A percentile compares a stretch with the other conserved stretches of the same genome.
Conservation (phyloP, 2,329 filamentous ascomycete species). For the Botryosphaeria dothidea region DNA sequence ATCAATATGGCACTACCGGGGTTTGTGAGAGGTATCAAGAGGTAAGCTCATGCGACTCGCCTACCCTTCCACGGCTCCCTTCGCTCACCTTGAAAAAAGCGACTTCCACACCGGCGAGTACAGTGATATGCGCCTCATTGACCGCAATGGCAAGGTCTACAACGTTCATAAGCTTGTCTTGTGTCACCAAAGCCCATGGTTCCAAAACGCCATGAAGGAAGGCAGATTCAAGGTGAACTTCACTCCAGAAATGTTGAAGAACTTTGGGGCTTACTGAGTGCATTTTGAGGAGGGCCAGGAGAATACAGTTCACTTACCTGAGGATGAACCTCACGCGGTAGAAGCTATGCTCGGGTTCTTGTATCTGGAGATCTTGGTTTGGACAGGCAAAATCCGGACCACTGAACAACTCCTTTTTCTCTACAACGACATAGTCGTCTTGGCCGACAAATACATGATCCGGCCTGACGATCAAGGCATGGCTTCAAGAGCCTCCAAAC, state of each 20-base stretch:
- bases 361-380: neutral
- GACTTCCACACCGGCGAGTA: neutral
- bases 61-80: too few relatives aligned
- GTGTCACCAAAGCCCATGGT: neutral
- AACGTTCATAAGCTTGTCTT: neutral
- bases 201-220: neutral
- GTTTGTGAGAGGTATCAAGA: too few relatives aligned
- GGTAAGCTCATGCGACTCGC: too few relatives aligned
- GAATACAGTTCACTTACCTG: neutral
- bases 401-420: too few relatives aligned
- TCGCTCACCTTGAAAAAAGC: too few relatives aligned
- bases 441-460: neutral
- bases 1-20: too few relatives aligned
- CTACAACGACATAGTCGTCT: neutral
- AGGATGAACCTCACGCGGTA: neutral
- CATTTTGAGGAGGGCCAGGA: neutral
- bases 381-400: too few relatives aligned
- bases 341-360: conserved; percentile 17
- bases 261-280: neutral
- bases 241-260: too few relatives aligned
- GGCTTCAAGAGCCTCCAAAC: too few relatives aligned
- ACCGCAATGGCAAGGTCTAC: neutral
- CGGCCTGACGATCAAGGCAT: too few relatives aligned
- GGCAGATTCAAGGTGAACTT: neutral
- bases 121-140: neutral